phyloP scores from a whole-genome alignment of 768 basidiomycete genomes.

The Flagelloscypha sp. region DNA sequence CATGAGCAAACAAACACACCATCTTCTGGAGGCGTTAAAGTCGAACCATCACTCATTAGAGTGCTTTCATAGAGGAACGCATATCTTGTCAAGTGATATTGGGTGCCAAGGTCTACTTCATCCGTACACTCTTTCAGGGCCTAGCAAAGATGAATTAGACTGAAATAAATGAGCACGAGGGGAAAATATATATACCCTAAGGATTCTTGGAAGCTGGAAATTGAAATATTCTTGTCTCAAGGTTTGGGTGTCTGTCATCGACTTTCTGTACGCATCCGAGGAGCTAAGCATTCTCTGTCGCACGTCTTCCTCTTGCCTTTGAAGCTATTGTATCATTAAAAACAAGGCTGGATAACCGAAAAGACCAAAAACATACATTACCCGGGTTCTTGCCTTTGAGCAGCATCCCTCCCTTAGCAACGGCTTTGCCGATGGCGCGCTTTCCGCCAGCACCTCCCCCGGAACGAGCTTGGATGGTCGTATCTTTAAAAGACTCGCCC shows the following conservation, averaged over 20 bases:
- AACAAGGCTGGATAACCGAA: constrained; percentile 5
- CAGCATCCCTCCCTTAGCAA: constrained; percentile 81
- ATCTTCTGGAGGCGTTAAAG: constrained; percentile 73
- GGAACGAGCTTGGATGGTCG: constrained; percentile 54
- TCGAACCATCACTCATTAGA: constrained; percentile 80
- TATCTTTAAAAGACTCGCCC: constrained; percentile 86
- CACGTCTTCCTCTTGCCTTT: constrained; percentile 92
- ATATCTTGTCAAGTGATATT: constrained; percentile 93
- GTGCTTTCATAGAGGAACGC: constrained; percentile 91
- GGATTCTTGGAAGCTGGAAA: constrained; percentile 87
- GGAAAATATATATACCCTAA: constrained; percentile 59
- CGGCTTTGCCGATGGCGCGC: constrained; percentile 82
- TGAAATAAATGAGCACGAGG: neutral
- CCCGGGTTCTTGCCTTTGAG: constrained; percentile 91
- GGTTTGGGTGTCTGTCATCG: constrained; percentile 80
- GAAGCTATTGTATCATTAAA: constrained; percentile 43
- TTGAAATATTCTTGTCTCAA: constrained; percentile 98
- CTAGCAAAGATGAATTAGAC: constrained; percentile 26
- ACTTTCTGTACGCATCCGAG: constrained; percentile 86
- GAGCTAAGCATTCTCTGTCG: constrained; percentile 75
- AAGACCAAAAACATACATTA: constrained; percentile 41
- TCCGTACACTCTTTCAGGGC: constrained; percentile 91
- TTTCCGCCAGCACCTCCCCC: constrained; percentile 59
- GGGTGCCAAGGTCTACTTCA: constrained; percentile 95
- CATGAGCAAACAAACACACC: constrained; percentile 28